phyloP scores from a whole-genome alignment of 1,139 yeast species.

The Yamadazyma sp. region DNA sequence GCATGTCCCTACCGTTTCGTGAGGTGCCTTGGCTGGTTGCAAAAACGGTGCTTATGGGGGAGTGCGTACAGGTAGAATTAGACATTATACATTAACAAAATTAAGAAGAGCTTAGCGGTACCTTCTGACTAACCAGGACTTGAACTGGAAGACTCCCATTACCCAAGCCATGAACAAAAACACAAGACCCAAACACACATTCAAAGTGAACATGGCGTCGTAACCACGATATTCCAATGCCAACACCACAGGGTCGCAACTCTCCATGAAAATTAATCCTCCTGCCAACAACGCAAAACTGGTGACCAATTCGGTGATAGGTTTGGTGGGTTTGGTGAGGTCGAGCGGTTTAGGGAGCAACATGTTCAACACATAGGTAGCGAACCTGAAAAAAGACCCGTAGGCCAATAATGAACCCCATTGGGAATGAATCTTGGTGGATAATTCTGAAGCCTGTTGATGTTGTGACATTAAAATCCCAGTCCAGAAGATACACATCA shows the following conservation, averaged over 20 bases:
- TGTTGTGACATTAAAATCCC: slow-evolving; percentile 97
- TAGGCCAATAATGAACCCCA: slow-evolving; percentile 85
- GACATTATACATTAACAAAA: too few species aligned
- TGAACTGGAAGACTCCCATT: slow-evolving; percentile 68
- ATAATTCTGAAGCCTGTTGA: slow-evolving; percentile 73
- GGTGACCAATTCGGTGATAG: slow-evolving; percentile 80
- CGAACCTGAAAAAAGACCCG: slow-evolving; percentile 74
- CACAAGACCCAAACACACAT: slow-evolving; percentile 75
- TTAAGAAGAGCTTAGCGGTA: neutral
- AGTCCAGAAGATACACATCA: slow-evolving; percentile 92
- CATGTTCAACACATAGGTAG: slow-evolving; percentile 63
- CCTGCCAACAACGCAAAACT: slow-evolving; percentile 82
- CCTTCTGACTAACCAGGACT: slow-evolving; percentile 42
- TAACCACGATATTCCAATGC: slow-evolving; percentile 84
- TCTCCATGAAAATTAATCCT: slow-evolving; percentile 88
- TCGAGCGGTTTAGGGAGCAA: slow-evolving; percentile 43
- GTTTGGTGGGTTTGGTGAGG: slow-evolving; percentile 51
- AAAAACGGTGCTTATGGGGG: too few species aligned
- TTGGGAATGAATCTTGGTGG: slow-evolving; percentile 80
- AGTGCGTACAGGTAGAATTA: too few species aligned
- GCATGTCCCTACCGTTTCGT: too few species aligned
- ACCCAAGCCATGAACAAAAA: slow-evolving; percentile 90
- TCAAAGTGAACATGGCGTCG: slow-evolving; percentile 87
- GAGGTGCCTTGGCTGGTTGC: too few species aligned
- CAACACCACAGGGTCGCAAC: slow-evolving; percentile 79